phyloP scores from a whole-genome alignment of 495 filamentous ascomycete genomes.

The Penicillium pancosmium region DNA sequence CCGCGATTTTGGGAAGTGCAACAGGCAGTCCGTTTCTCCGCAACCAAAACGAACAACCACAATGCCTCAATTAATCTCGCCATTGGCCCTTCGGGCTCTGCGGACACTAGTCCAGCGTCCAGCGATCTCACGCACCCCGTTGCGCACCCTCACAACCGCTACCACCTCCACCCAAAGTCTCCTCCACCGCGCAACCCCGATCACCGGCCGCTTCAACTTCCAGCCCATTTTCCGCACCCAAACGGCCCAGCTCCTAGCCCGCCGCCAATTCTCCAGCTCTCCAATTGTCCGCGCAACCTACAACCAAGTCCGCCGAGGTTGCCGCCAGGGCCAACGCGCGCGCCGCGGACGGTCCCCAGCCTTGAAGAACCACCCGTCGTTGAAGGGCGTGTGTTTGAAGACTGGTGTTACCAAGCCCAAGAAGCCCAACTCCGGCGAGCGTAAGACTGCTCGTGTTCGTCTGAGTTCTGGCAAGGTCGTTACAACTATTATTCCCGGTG shows the following conservation, averaged over 20 bases:
- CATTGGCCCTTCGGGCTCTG: slow-evolving; percentile 41
- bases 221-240: slow-evolving; percentile 40
- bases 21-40: too few relatives aligned
- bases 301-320: slow-evolving; percentile 66
- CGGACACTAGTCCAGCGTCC: slow-evolving; percentile 43
- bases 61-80: slow-evolving; percentile 44
- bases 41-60: slow-evolving; percentile 6
- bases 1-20: slow-evolving; percentile 13
- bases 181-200: slow-evolving; percentile 18
- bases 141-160: slow-evolving; percentile 27
- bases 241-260: slow-evolving; percentile 24
- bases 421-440: slow-evolving; percentile 96
- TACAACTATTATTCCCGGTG: slow-evolving; percentile 90
- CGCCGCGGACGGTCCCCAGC: slow-evolving; percentile 87
- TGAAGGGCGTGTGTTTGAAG: slow-evolving; percentile 95
- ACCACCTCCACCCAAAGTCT: slow-evolving; percentile 13
- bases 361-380: slow-evolving; percentile 70
- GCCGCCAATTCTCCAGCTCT: slow-evolving; percentile 49
- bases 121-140: slow-evolving; percentile 17
- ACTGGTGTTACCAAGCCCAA: slow-evolving; percentile 92
- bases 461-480: slow-evolving; percentile 85
- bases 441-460: slow-evolving; percentile 87
- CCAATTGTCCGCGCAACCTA: slow-evolving; percentile 48
- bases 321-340: slow-evolving; percentile 71
- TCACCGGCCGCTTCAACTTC: slow-evolving; percentile 33